These are phyloP conservation scores for Malassezia psittaci DNA, from an alignment of 1,284 basidiomycete species.

Conservation along the genomic window DNA sequence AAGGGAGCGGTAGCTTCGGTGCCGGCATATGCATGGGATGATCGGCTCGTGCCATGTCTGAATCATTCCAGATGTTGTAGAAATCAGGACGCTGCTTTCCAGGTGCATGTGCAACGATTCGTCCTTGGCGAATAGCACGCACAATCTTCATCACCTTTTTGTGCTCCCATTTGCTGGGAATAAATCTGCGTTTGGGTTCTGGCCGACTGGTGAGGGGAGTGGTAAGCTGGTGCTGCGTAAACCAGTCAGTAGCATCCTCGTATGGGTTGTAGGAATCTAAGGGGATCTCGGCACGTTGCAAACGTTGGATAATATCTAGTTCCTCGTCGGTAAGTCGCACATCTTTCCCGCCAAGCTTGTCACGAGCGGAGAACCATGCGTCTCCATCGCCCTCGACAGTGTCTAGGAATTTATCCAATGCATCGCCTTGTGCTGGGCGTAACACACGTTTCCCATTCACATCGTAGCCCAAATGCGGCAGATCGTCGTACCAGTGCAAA, in stretches of 20 bases:
- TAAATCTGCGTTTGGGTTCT: slow-evolving; percentile 91
- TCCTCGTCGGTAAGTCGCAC: slow-evolving; percentile 81
- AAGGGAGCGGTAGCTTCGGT: slow-evolving; percentile 79
- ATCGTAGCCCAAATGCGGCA: slow-evolving; percentile 97
- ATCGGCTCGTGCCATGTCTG: slow-evolving; percentile 45
- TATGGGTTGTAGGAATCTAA: slow-evolving; percentile 72
- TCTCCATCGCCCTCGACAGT: slow-evolving; percentile 78
- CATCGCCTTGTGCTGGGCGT: slow-evolving; percentile 87
- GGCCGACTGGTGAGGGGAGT: slow-evolving; percentile 85
- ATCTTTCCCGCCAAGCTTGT: slow-evolving; percentile 75
- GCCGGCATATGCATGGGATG: slow-evolving; percentile 73
- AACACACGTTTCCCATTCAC: slow-evolving; percentile 89
- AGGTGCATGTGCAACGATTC: slow-evolving; percentile 81
- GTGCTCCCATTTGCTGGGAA: slow-evolving; percentile 99
- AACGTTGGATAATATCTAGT: slow-evolving; percentile 81
- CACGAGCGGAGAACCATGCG: slow-evolving; percentile 86
- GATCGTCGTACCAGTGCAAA: slow-evolving; percentile 97
- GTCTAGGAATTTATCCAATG: slow-evolving; percentile 89
- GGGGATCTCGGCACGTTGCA: slow-evolving; percentile 83
- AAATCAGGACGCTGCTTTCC: slow-evolving; percentile 62
- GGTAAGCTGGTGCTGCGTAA: slow-evolving; percentile 84
- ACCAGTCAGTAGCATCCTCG: slow-evolving; percentile 88
- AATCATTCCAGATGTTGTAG: slow-evolving; percentile 76
- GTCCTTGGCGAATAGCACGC: slow-evolving; percentile 88
- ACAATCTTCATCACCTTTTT: slow-evolving; percentile 99